A percentile compares a stretch with the other conserved stretches of the same genome.
Conservation (phyloP, 2,329 filamentous ascomycete species). For the Didymella glomerata region DNA sequence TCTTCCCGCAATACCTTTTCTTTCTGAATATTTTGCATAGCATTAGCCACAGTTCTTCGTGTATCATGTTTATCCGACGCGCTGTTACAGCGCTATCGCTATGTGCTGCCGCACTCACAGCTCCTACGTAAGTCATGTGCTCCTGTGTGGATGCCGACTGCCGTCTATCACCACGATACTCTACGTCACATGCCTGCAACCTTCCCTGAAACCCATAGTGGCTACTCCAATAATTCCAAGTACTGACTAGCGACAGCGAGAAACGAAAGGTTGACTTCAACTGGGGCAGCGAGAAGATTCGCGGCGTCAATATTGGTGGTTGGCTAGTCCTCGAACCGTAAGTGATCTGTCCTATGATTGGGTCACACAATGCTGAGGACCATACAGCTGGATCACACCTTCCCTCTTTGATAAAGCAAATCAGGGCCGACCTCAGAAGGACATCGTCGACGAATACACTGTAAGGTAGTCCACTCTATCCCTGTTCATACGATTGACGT, state of each 20-base stretch:
- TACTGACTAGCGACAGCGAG: constrained; percentile 34
- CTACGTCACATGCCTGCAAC: neutral
- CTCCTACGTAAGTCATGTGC: constrained; percentile 43
- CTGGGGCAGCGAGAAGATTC: constrained; percentile 61
- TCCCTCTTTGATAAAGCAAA: constrained; percentile 58
- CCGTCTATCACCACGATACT: neutral
- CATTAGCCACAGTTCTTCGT: constrained; percentile 21
- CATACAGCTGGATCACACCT: constrained; percentile 63
- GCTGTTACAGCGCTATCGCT: constrained; percentile 35
- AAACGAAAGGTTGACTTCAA: constrained; percentile 54
- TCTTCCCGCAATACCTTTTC: constrained; percentile 10
- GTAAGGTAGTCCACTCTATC: neutral
- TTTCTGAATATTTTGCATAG: constrained; percentile 15
- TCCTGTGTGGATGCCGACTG: neutral
- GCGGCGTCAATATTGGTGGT: constrained; percentile 61
- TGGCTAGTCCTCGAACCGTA: constrained; percentile 60
- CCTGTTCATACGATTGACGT: neutral
- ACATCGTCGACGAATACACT: constrained; percentile 62
- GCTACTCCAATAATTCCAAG: no score
- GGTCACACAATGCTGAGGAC: neutral
- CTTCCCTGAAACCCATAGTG: neutral
- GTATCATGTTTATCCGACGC: constrained; percentile 40
- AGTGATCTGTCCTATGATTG: constrained; percentile 20
- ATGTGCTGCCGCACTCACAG: constrained; percentile 36
- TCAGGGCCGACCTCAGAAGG: constrained; percentile 33